Conservation (phyloP, 306 rosid genomes). For the Canavalia ensiformis region DNA sequence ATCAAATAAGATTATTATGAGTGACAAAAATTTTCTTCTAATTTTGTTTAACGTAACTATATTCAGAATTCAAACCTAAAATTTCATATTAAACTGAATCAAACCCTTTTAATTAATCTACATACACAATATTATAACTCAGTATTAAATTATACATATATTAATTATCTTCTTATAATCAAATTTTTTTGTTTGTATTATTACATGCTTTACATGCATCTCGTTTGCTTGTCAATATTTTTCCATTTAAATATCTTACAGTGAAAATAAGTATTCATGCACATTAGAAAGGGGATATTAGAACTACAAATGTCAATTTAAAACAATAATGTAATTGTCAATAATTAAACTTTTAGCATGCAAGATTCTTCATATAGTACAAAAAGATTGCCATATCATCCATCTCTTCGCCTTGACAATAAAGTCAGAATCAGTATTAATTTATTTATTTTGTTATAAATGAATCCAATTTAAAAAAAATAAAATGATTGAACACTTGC, state of each 20-base stretch:
- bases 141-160: neutral
- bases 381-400: neutral
- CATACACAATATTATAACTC: too few relatives aligned
- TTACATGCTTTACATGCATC: neutral
- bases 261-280: neutral
- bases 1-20: too few relatives aligned
- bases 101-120: too few relatives aligned
- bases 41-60: too few relatives aligned
- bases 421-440: neutral
- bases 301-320: conserved; percentile 12
- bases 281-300: neutral
- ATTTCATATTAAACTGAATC: too few relatives aligned
- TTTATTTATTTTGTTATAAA: conserved; percentile 1
- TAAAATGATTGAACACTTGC: neutral
- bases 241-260: neutral
- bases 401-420: neutral
- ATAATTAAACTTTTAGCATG: neutral
- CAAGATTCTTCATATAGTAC: neutral
- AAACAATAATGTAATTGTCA: conserved; percentile 1
- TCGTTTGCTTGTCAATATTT: neutral
- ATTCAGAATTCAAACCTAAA: too few relatives aligned
- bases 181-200: neutral
- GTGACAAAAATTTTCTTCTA: too few relatives aligned
- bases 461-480: too few relatives aligned
- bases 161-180: neutral